phyloP scores from a whole-genome alignment of 345 rosid genomes.

The Eutrema heterophyllum region DNA sequence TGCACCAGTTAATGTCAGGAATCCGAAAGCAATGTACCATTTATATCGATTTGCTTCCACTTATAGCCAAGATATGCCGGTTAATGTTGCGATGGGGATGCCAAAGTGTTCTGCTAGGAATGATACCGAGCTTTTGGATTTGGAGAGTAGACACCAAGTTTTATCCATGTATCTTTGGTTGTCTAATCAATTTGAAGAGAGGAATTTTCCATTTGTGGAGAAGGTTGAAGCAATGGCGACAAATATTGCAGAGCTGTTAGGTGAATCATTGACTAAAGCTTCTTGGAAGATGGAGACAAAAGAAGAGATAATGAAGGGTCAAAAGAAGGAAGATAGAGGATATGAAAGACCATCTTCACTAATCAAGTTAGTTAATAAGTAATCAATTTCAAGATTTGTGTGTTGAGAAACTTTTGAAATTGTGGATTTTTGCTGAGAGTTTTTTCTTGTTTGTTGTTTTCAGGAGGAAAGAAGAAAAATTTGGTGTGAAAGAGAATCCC shows the following conservation, averaged over 20 bases:
- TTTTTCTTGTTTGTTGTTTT: neutral
- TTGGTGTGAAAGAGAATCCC: neutral
- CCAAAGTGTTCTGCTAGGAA: conserved; percentile 81
- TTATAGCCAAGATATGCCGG: conserved; percentile 64
- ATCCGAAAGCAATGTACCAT: conserved; percentile 90
- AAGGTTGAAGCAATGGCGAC: conserved; percentile 82
- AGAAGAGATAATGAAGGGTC: conserved; percentile 40
- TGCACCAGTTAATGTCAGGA: conserved; percentile 88
- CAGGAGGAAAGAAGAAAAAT: conserved; percentile 12
- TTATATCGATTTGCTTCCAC: conserved; percentile 66
- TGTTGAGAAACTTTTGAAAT: neutral
- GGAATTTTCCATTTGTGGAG: conserved; percentile 66
- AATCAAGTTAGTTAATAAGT: conserved; percentile 31
- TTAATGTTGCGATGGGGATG: conserved; percentile 83
- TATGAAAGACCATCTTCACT: conserved; percentile 61
- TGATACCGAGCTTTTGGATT: conserved; percentile 74
- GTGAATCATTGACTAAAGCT: conserved; percentile 65
- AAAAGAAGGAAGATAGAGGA: conserved; percentile 42
- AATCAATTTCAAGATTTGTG: neutral
- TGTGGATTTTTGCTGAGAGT: conserved; percentile 1
- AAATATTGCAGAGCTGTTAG: conserved; percentile 71
- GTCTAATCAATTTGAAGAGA: conserved; percentile 71
- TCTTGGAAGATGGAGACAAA: conserved; percentile 77
- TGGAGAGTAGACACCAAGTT: conserved; percentile 84
- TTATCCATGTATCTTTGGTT: conserved; percentile 91